A percentile compares a stretch with the other conserved stretches of the same genome.
Conservation (phyloP, 768 basidiomycete genomes). For the Mycena vulgaris region DNA sequence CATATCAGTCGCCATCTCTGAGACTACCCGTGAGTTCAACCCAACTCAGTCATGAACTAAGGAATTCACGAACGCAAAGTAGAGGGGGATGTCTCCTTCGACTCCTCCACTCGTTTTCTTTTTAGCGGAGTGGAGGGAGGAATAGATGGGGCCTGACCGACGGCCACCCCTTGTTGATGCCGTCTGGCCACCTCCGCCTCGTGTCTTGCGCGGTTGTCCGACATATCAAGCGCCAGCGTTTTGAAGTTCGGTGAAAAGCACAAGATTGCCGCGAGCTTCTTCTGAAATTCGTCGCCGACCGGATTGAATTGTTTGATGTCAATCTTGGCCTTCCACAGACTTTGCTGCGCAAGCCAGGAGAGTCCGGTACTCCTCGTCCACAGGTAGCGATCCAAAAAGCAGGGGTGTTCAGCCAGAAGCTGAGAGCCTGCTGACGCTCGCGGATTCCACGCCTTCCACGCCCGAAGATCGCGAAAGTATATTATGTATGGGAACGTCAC, state of each 20-base stretch:
- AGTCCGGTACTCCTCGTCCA: neutral
- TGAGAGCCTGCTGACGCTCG: neutral
- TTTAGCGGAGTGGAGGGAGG: neutral
- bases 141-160: neutral
- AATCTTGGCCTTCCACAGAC: neutral
- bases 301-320: neutral
- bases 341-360: neutral
- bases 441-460: constrained; percentile 12
- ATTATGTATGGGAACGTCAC: neutral
- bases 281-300: neutral
- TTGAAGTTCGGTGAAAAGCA: neutral
- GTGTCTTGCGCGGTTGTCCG: neutral
- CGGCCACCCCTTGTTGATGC: neutral
- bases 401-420: constrained; percentile 7
- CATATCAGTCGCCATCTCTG: too few species aligned
- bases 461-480: neutral
- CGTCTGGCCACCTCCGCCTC: constrained; percentile 5
- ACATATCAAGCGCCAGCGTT: neutral
- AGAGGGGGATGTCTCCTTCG: neutral
- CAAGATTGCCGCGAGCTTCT: neutral
- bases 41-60: neutral
- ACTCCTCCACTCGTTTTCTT: neutral
- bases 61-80: neutral
- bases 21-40: neutral
- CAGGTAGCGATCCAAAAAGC: neutral